These are phyloP conservation scores for Trypethelium eluteriae DNA, from an alignment of 495 filamentous ascomycete genomes.

Conservation along the genomic window DNA sequence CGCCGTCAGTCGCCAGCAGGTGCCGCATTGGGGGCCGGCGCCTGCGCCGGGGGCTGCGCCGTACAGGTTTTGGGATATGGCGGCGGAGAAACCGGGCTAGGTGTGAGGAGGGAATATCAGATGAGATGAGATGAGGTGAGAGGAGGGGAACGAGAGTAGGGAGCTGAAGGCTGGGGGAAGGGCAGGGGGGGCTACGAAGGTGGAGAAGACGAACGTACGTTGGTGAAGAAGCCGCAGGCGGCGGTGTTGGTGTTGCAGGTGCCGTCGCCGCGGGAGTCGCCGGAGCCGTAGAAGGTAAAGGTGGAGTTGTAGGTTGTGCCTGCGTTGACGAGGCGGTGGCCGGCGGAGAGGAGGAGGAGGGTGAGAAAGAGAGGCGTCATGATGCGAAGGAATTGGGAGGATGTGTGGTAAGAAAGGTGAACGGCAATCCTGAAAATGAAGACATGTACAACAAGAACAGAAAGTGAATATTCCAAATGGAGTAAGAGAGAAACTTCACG, in stretches of 20 bases:
- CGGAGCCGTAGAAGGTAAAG: constrained; percentile 25
- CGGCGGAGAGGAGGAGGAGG: neutral
- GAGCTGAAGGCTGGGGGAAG: neutral
- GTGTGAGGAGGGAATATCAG: neutral
- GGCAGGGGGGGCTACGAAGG: neutral
- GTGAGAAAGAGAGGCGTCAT: neutral
- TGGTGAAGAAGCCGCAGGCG: constrained; percentile 26
- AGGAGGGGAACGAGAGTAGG: neutral
- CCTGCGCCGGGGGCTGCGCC: constrained; percentile 34
- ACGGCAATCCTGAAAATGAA: neutral
- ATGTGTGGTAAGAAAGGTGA: neutral
- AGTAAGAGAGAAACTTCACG: neutral
- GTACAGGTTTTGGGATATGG: constrained; percentile 35
- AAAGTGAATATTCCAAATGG: neutral
- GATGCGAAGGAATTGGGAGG: neutral
- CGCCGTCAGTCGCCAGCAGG: constrained; percentile 32
- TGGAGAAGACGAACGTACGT: constrained; percentile 1
- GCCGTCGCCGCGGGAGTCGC: constrained; percentile 15
- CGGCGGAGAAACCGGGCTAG: constrained; percentile 28
- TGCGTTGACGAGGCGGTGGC: neutral
- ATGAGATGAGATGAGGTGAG: neutral
- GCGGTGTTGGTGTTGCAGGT: constrained; percentile 24
- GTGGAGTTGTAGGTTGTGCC: constrained; percentile 22
- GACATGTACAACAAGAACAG: neutral
- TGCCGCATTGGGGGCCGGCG: constrained; percentile 33